Base-by-base conservation (phyloP, 2,329 filamentous ascomycete genomes). In the Ilyonectria destructans region DNA sequence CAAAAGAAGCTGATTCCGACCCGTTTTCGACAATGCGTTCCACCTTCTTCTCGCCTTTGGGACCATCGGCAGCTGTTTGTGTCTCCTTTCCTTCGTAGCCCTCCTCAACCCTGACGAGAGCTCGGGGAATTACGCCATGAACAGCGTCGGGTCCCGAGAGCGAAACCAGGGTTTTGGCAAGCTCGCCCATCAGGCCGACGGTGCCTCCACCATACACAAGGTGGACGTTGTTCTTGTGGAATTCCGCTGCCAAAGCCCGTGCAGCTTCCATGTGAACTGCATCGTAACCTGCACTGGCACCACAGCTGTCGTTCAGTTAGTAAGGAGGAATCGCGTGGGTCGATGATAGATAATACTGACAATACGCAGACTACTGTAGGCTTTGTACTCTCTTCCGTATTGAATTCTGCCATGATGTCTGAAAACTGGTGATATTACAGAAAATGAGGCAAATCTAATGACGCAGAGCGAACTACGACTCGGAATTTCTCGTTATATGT, bases 191-290 rank as follows among this genome's bases (percentile, higher is more conserved):
- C 29, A 59, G 15, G 10, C 57, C 57, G 17, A 59, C 57, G 3
- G 57, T 59, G 29, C 57, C 57, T 48, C 57, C 57, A 4, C 57
- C 57, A 12, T 59, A 59, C 12, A 59, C 57, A 10, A 59, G 57
- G 48, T 59, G 57, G 15, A 49, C 43, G 35, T 59, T 49, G 9
- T 59, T 49, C 29, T 49, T 59, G 26, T 59, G 57, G 3, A 59
- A 33, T 23, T 59, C 40, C 7, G 15, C 19, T 3, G 57, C 57
- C 43, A 59, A 31, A 17, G 45, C 46, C 8, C 57, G 57, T 2
- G 57, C 45, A 19, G 57, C 57, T 31, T 59, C 43, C 26, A 59
- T 19, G 43, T 59, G 35, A 19, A 59, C 29, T 23, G 29, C n/a
- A 26, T 59, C 48, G n/a, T 48, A 21, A 13, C 57, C 57, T 10